Percentiles rank a stretch among this genome's conserved stretches.
These are phyloP conservation scores for Phytophthora sp. DNA, from an alignment of 352 stramenopile genomes.

Conservation along the genomic window DNA sequence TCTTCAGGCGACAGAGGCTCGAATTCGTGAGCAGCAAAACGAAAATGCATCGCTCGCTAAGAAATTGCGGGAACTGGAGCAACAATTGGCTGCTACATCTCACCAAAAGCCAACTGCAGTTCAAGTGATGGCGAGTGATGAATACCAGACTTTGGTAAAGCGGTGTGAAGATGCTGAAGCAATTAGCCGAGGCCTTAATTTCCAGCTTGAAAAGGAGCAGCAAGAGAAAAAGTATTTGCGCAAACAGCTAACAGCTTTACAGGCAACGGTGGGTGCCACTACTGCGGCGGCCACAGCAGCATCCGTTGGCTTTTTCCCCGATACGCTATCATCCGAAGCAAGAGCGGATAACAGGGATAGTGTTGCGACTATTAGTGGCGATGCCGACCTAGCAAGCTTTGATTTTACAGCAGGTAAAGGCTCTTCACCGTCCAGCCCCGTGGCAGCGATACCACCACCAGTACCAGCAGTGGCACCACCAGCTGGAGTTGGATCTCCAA, in stretches of 20 bases:
- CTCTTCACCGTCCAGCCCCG: conserved; percentile 15
- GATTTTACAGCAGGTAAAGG: conserved; percentile 48
- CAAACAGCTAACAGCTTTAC: conserved; percentile 58
- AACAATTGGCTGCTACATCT: conserved; percentile 25
- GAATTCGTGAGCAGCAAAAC: conserved; percentile 18
- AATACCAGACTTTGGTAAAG: conserved; percentile 66
- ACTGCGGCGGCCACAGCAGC: conserved; percentile 33
- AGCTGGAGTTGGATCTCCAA: conserved; percentile 6
- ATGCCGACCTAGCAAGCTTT: conserved; percentile 67
- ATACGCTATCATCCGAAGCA: conserved; percentile 5
- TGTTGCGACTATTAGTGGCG: conserved; percentile 37
- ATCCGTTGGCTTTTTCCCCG: conserved; percentile 34
- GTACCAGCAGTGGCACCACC: neutral
- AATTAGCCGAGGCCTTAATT: conserved; percentile 66
- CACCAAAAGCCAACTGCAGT: conserved; percentile 26
- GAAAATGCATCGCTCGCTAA: conserved; percentile 38
- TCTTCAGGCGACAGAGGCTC: conserved; percentile 22
- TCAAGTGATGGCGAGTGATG: conserved; percentile 49
- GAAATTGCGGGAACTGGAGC: conserved; percentile 51
- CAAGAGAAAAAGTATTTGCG: conserved; percentile 81
- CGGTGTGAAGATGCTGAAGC: conserved; percentile 69
- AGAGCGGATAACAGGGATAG: conserved; percentile 50
- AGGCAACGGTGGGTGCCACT: conserved; percentile 31
- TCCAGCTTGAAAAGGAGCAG: conserved; percentile 77
- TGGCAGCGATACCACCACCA: conserved; percentile 4